Percentiles rank a stretch among this genome's conserved stretches.
Conservation (phyloP, 1,139 yeast species). For the Sugiyamaella sp. region DNA sequence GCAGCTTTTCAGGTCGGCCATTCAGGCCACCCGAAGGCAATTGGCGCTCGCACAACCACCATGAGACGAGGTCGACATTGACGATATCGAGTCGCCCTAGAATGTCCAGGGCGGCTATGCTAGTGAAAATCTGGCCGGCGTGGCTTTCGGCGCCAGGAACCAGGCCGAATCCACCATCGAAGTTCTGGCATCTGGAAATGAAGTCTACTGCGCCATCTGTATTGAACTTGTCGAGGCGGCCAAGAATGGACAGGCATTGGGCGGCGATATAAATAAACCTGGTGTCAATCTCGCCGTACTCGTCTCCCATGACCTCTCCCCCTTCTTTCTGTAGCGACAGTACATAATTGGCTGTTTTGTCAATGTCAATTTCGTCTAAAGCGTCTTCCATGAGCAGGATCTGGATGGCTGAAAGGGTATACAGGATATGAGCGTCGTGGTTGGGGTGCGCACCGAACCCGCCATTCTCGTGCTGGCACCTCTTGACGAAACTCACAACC, state of each 20-base stretch:
- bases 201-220: slow-evolving; percentile 68
- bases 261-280: slow-evolving; percentile 85
- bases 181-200: slow-evolving; percentile 73
- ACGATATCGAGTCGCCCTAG: slow-evolving; percentile 59
- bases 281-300: slow-evolving; percentile 90
- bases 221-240: slow-evolving; percentile 59
- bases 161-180: slow-evolving; percentile 95
- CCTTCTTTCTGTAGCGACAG: slow-evolving; percentile 65
- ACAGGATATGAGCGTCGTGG: slow-evolving; percentile 88
- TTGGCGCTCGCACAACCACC: slow-evolving; percentile 94
- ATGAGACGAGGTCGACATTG: slow-evolving; percentile 54
- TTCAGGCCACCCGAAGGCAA: slow-evolving; percentile 89
- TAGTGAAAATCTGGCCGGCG: slow-evolving; percentile 86
- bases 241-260: slow-evolving; percentile 70
- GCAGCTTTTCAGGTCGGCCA: slow-evolving; percentile 94
- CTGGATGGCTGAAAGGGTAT: slow-evolving; percentile 87
- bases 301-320: slow-evolving; percentile 89
- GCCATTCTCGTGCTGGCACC: slow-evolving; percentile 64
- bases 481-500: slow-evolving; percentile 65
- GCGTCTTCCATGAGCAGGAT: slow-evolving; percentile 68
- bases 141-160: slow-evolving; percentile 96
- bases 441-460: slow-evolving; percentile 90
- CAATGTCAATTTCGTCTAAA: slow-evolving; percentile 48
- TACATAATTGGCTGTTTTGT: slow-evolving; percentile 52
- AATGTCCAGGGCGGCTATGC: slow-evolving; percentile 79